Base-by-base conservation (phyloP, 31 red algal genomes). In the Odonthalia washingtoniensis region DNA sequence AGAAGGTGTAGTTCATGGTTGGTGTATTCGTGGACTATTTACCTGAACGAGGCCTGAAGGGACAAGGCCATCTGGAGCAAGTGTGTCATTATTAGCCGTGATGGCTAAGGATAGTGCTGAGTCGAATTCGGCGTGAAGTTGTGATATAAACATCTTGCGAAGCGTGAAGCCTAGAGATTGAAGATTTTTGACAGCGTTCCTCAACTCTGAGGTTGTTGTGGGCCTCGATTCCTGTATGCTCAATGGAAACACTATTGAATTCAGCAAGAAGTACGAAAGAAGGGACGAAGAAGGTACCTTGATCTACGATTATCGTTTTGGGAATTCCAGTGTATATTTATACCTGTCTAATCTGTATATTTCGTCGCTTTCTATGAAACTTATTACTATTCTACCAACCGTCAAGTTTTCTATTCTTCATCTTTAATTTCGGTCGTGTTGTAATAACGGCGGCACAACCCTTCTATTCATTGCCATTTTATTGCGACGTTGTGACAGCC, bases 161-260 rank as follows among this genome's bases (percentile, higher is more conserved):
- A 57, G 79, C 24, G 49, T 83, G 16, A 34, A 40, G 27, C 88
- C 44, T 28, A 84, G 69, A 46, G 35, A 1, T 37, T 42, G 35
- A n/a, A n/a, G n/a, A n/a, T n/a, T n/a, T n/a, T 31, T 80, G 86
- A 42, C 81, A 89, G 4, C 86, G 75, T 72, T 89, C 77, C 5
- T 76, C 86, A 36, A 81, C 39, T 4, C 60, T 72, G 17, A 89
- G 31, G 49, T 37, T 34, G 5, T 9, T 33, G 42, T 89, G 77
- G 5, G 77, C 60, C 52, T 89, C 86, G 5, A 89, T 74, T 21
- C 76, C 77, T 5, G 77, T 57, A 21, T 43, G 60, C 5, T 16
- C 21, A 34, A 81, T 36, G 17, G 81, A 27, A 34, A 89, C 44
- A 5, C 45, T 39, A 53, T 36, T 24, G 49, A 46, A 41, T 27